Conservation (phyloP, 2,329 filamentous ascomycete genomes). For the Hypomyces rosellus region DNA sequence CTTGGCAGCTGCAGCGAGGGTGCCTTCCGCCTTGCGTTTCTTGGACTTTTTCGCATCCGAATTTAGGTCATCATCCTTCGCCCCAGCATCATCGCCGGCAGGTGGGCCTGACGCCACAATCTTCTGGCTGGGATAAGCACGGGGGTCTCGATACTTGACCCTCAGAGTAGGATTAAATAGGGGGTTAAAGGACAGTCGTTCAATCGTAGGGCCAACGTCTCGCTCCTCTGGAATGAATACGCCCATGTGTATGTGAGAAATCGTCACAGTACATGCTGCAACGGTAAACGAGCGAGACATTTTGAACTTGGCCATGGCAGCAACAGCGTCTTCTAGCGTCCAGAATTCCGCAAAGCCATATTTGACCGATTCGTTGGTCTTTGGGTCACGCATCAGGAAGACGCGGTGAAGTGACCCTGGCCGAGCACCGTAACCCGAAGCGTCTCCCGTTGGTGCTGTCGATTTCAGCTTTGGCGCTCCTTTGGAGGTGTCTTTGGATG, state of each 20-base stretch:
- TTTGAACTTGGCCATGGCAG: constrained; percentile 65
- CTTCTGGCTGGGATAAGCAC: constrained; percentile 63
- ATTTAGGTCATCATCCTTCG: constrained; percentile 21
- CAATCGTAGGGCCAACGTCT: constrained; percentile 46
- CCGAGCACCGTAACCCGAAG: constrained; percentile 60
- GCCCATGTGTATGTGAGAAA: constrained; percentile 75
- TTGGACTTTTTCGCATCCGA: constrained; percentile 37
- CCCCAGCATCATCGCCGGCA: constrained; percentile 19
- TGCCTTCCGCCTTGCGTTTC: constrained; percentile 47
- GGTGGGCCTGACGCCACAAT: constrained; percentile 49
- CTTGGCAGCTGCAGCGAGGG: constrained; percentile 25
- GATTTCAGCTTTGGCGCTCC: constrained; percentile 50
- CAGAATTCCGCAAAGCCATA: constrained; percentile 84
- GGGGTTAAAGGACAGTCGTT: constrained; percentile 62
- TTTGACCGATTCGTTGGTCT: constrained; percentile 65
- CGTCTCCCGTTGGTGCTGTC: constrained; percentile 49
- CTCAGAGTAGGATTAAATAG: constrained; percentile 61
- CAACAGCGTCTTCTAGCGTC: constrained; percentile 67
- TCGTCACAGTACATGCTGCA: constrained; percentile 61
- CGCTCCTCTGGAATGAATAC: constrained; percentile 73
- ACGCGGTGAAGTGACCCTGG: constrained; percentile 71
- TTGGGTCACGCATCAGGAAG: constrained; percentile 67
- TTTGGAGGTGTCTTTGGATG: constrained; percentile 37
- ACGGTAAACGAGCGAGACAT: constrained; percentile 72
- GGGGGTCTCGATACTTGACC: constrained; percentile 70